Evolutionary conservation across 331 rosid species (phyloP).

Genomic region (Telfairia occidentalis): DNA sequence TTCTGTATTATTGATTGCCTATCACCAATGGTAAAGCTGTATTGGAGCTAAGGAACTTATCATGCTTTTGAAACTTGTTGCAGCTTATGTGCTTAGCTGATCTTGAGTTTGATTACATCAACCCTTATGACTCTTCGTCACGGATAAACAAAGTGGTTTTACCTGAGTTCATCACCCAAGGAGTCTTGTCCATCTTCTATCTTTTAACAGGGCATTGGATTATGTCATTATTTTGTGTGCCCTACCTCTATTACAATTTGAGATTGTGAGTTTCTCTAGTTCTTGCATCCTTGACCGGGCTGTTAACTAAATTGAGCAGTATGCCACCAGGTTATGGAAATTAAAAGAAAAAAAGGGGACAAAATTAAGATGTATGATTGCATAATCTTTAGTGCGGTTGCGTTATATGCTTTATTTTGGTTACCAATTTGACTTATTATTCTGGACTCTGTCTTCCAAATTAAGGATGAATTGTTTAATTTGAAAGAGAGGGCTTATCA

Average conservation of each 20-base stretch:
- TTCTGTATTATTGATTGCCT: neutral
- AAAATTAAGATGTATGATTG: neutral
- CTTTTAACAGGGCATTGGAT: constrained; percentile 73
- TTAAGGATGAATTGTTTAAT: neutral
- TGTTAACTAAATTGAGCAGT: neutral
- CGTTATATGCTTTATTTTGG: neutral
- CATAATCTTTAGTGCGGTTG: neutral
- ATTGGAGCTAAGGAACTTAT: constrained; percentile 1
- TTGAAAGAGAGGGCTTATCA: neutral
- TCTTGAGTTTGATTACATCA: constrained; percentile 84
- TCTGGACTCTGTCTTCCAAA: neutral
- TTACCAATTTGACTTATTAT: neutral
- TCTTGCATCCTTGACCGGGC: neutral
- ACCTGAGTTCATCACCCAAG: constrained; percentile 65
- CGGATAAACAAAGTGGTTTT: constrained; percentile 56
- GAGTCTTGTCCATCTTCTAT: constrained; percentile 42
- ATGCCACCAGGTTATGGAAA: neutral
- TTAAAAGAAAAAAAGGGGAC: neutral
- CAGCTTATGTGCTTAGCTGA: constrained; percentile 98
- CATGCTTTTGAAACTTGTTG: constrained; percentile 14
- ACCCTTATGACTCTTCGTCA: constrained; percentile 74
- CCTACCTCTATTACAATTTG: constrained; percentile 61
- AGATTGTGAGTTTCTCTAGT: constrained; percentile 47
- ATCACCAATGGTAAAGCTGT: neutral
- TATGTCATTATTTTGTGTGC: constrained; percentile 51